Conservation (phyloP, 805 yeast genomes). For the Kuraishia borneana region DNA sequence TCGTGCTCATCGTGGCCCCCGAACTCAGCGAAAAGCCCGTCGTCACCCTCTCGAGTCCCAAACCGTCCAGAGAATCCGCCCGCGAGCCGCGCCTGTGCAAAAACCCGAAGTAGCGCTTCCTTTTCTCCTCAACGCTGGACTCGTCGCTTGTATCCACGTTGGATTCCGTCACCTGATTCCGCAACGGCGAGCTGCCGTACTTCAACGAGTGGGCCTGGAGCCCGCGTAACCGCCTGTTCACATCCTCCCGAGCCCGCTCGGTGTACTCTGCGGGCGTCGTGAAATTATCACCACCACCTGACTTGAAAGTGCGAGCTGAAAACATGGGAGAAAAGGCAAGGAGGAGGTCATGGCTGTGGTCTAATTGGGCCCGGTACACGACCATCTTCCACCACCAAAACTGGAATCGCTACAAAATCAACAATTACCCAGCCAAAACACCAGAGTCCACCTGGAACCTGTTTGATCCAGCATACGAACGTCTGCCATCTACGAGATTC, state of each 20-base stretch:
- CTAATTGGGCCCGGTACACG: too few species aligned
- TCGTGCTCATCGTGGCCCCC: background rate
- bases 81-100: background rate
- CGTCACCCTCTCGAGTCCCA: background rate
- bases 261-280: conserved; percentile 21
- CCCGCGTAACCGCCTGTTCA: conserved; percentile 17
- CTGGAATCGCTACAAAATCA: too few species aligned
- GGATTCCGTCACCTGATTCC: conserved; percentile 2
- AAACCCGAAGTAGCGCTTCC: conserved; percentile 2
- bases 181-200: conserved; percentile 3
- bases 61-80: background rate
- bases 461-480: too few species aligned
- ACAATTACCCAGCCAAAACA: too few species aligned
- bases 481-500: too few species aligned
- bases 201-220: conserved; percentile 48
- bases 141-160: conserved; percentile 2
- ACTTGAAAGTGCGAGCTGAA: background rate
- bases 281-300: conserved; percentile 8
- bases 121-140: conserved; percentile 1
- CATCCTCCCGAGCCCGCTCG: conserved; percentile 19
- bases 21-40: background rate
- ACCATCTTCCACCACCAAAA: too few species aligned
- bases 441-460: too few species aligned
- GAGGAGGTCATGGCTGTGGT: too few species aligned
- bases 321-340: too few species aligned